These are phyloP conservation scores for Incumbomyces delicatus DNA, from an alignment of 2,329 filamentous ascomycete genomes.

Conservation along the genomic window DNA sequence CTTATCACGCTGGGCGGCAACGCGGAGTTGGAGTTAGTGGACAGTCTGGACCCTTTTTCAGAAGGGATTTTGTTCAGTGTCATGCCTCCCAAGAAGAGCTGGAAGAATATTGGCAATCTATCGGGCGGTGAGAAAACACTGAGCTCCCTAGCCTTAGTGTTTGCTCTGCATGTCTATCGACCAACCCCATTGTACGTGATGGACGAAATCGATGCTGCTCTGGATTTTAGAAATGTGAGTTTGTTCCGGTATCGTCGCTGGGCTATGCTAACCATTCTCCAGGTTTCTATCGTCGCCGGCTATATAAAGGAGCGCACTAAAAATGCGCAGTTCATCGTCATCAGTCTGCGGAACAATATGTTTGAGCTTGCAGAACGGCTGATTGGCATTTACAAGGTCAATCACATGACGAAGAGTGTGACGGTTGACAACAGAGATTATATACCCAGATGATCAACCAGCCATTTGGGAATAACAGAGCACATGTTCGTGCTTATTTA, in stretches of 20 bases:
- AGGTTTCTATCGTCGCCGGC: slow-evolving; percentile 94
- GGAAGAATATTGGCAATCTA: slow-evolving; percentile 98
- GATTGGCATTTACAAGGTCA: slow-evolving; percentile 98
- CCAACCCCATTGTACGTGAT: slow-evolving; percentile 97
- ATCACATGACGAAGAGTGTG: slow-evolving; percentile 93
- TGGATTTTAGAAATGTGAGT: slow-evolving; percentile 96
- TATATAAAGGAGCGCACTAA: slow-evolving; percentile 99
- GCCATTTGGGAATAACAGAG: no score
- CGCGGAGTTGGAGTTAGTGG: slow-evolving; percentile 91
- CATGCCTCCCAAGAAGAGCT: slow-evolving; percentile 99
- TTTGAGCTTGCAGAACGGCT: slow-evolving; percentile 94
- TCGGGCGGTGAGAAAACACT: slow-evolving; percentile 96
- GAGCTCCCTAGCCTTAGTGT: slow-evolving; percentile 87
- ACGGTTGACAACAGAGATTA: slow-evolving; percentile 80
- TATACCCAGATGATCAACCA: slow-evolving; percentile 10
- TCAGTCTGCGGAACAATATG: slow-evolving; percentile 98
- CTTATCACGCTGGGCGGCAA: slow-evolving; percentile 99
- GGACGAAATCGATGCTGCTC: slow-evolving; percentile 96
- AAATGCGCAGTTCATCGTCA: slow-evolving; percentile 98
- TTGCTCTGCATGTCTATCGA: slow-evolving; percentile 95
- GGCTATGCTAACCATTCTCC: slow-evolving; percentile 12
- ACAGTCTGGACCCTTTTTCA: slow-evolving; percentile 90
- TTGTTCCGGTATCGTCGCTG: neutral
- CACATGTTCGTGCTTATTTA: no score
- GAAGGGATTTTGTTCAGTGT: slow-evolving; percentile 96